A percentile compares a stretch with the other conserved stretches of the same genome.
Evolutionary conservation across 1,139 yeast genomes (phyloP).

Genomic region (Kazachstania sp.): DNA sequence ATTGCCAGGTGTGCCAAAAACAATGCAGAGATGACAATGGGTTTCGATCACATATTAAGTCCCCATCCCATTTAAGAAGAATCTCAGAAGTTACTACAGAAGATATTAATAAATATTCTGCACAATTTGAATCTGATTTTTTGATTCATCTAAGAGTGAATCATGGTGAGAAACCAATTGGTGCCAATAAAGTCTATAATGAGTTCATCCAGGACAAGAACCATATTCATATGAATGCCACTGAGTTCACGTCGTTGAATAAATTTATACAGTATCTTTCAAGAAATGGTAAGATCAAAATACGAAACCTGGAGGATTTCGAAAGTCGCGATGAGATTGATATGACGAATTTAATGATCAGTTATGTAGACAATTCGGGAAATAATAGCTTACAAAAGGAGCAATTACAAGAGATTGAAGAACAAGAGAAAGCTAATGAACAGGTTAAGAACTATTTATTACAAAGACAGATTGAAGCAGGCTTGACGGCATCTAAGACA

Average conservation of each 20-base stretch:
- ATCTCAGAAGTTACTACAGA: slow-evolving; percentile 39
- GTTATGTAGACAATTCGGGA: slow-evolving; percentile 47
- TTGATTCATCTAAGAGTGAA: slow-evolving; percentile 49
- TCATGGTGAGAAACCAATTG: slow-evolving; percentile 76
- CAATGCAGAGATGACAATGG: slow-evolving; percentile 97
- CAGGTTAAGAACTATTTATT: slow-evolving; percentile 38
- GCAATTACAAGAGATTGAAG: slow-evolving; percentile 32
- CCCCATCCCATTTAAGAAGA: slow-evolving; percentile 65
- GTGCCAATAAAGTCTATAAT: slow-evolving; percentile 82
- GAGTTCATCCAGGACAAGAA: slow-evolving; percentile 73
- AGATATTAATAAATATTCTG: slow-evolving; percentile 53
- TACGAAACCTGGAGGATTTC: slow-evolving; percentile 38
- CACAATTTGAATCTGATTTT: slow-evolving; percentile 55
- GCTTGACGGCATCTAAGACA: neutral
- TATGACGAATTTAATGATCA: slow-evolving; percentile 35
- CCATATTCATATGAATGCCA: slow-evolving; percentile 87
- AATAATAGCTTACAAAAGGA: slow-evolving; percentile 36
- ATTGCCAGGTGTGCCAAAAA: slow-evolving; percentile 85
- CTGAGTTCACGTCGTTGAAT: slow-evolving; percentile 67
- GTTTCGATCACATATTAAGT: slow-evolving; percentile 72
- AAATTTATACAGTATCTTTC: slow-evolving; percentile 63
- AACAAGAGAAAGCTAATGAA: slow-evolving; percentile 39
- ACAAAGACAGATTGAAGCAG: slow-evolving; percentile 42
- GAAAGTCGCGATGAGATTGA: slow-evolving; percentile 22
- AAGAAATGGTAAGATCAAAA: slow-evolving; percentile 48